A percentile compares a stretch with the other conserved stretches of the same genome.
phyloP scores from a whole-genome alignment of 495 filamentous ascomycete genomes.

The Lineolata rhizophorae region DNA sequence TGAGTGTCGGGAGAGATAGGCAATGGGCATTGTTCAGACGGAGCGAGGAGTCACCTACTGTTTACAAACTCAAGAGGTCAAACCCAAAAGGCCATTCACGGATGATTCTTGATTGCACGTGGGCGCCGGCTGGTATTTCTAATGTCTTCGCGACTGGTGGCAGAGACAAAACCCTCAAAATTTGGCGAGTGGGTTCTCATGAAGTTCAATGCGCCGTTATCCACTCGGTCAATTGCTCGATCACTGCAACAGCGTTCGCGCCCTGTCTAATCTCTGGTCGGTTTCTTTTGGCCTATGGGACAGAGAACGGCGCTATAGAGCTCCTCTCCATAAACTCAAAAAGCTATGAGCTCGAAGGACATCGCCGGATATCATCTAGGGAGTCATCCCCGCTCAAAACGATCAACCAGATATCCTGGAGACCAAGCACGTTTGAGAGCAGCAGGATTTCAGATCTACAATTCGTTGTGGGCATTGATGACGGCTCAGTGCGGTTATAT shows the following conservation, averaged over 20 bases:
- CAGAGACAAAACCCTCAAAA: slow-evolving; percentile 45
- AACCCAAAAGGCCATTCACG: slow-evolving; percentile 72
- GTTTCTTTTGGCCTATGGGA: background rate
- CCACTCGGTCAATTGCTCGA: background rate
- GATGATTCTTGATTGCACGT: slow-evolving; percentile 74
- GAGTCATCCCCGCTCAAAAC: too few species aligned
- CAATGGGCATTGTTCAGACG: slow-evolving; percentile 68
- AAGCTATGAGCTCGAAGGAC: too few species aligned
- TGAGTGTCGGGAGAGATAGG: slow-evolving; percentile 80
- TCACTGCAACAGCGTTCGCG: background rate
- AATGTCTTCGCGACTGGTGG: slow-evolving; percentile 71
- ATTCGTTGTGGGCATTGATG: too few species aligned
- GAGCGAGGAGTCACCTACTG: slow-evolving; percentile 12
- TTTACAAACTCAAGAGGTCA: slow-evolving; percentile 31
- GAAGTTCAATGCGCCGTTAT: background rate
- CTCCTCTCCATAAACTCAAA: too few species aligned
- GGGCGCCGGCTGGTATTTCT: slow-evolving; percentile 40
- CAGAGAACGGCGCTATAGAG: background rate
- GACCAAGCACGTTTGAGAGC: too few species aligned
- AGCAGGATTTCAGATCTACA: too few species aligned
- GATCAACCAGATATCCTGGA: too few species aligned
- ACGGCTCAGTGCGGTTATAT: too few species aligned
- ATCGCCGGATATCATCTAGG: too few species aligned
- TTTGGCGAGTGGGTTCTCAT: background rate
- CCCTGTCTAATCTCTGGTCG: background rate